These are phyloP conservation scores for Tylopilus felleus DNA, from an alignment of 768 basidiomycete genomes.

Conservation along the genomic window DNA sequence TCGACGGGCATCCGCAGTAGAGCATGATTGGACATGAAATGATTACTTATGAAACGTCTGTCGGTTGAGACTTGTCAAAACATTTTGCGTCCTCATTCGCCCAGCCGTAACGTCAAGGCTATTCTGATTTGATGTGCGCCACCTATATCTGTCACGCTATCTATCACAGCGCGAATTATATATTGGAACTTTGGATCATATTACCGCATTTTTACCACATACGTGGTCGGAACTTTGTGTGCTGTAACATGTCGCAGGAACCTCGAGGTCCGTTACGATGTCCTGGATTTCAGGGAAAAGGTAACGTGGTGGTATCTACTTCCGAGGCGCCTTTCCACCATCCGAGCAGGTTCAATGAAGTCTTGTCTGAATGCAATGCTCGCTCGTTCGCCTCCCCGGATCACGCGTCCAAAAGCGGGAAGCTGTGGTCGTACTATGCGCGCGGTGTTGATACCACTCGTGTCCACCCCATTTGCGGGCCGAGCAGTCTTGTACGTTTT, in stretches of 20 bases:
- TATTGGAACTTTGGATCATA: constrained; percentile 9
- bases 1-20: constrained; percentile 24
- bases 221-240: constrained; percentile 16
- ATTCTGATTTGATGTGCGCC: constrained; percentile 17
- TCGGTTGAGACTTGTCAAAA: constrained; percentile 13
- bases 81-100: constrained; percentile 9
- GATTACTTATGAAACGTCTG: constrained; percentile 20
- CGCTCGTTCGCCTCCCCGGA: not conserved
- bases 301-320: constrained; percentile 11
- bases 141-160: constrained; percentile 13
- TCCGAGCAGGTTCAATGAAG: constrained; percentile 10
- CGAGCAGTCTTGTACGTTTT: constrained; percentile 22
- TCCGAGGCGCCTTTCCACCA: constrained; percentile 1
- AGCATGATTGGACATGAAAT: constrained; percentile 14
- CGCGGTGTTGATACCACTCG: constrained; percentile 9
- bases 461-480: constrained; percentile 20
- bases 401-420: constrained; percentile 15
- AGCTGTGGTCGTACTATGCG: constrained; percentile 8
- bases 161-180: not conserved
- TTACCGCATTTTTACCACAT: constrained; percentile 22
- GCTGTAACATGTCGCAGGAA: constrained; percentile 16
- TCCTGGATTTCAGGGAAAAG: constrained; percentile 13
- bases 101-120: constrained; percentile 12
- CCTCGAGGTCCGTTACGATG: constrained; percentile 10
- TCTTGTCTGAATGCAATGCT: constrained; percentile 10